Conservation (phyloP, 1,284 basidiomycete species). For the Melampsora larici-populina region DNA sequence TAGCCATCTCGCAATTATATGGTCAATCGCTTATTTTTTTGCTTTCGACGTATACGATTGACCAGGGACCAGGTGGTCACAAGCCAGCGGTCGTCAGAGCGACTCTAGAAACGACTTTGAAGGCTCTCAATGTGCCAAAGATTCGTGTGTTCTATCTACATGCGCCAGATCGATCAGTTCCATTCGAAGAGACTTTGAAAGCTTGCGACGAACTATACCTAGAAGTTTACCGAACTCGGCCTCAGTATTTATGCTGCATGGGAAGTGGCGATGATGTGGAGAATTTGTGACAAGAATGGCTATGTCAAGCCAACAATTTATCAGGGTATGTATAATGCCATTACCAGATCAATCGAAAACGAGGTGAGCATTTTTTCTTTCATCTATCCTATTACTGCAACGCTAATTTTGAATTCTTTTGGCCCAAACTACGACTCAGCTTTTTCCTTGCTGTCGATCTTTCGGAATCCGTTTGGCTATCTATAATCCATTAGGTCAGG, state of each 20-base stretch:
- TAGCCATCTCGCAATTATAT: too few species aligned
- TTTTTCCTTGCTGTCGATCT: constrained; percentile 22
- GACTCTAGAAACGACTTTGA: not conserved
- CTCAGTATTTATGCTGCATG: constrained; percentile 12
- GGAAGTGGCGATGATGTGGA: constrained; percentile 48
- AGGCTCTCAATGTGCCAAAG: not conserved
- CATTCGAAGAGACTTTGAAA: constrained; percentile 19
- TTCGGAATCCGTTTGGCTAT: constrained; percentile 17
- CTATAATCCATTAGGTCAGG: constrained; percentile 30
- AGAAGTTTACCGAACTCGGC: constrained; percentile 38
- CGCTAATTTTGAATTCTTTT: not conserved
- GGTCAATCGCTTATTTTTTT: too few species aligned
- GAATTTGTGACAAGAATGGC: constrained; percentile 44
- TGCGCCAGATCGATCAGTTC: constrained; percentile 39
- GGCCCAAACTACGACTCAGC: not conserved
- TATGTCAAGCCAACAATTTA: constrained; percentile 42
- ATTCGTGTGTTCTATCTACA: constrained; percentile 38
- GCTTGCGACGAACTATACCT: constrained; percentile 40
- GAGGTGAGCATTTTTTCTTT: constrained; percentile 56
- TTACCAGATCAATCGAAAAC: constrained; percentile 59
- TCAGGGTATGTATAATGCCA: constrained; percentile 51
- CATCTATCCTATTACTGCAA: too few species aligned
- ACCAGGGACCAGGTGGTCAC: constrained; percentile 8
- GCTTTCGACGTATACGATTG: not conserved
- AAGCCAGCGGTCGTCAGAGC: not conserved